phyloP scores from a whole-genome alignment of 768 basidiomycete genomes.

The Auricularia cornea region DNA sequence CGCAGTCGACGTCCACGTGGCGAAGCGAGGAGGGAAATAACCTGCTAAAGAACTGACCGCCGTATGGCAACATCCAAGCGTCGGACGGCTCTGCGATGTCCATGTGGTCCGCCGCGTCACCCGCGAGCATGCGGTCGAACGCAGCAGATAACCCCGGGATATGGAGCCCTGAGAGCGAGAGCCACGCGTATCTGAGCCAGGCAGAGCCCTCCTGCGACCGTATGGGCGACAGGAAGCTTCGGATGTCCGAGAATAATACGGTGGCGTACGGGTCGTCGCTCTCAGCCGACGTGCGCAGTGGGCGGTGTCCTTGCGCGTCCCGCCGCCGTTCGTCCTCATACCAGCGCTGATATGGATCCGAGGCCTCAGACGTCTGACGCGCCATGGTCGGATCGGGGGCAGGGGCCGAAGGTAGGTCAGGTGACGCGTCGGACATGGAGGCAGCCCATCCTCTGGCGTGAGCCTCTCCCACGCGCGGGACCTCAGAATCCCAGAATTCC shows the following conservation, averaged over 20 bases:
- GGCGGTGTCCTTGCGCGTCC: constrained; percentile 38
- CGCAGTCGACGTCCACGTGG: constrained; percentile 22
- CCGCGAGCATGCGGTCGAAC: constrained; percentile 23
- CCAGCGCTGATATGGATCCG: constrained; percentile 66
- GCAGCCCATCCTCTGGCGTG: constrained; percentile 58
- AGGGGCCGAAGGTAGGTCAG: neutral
- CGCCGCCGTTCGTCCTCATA: constrained; percentile 42
- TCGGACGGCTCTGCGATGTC: constrained; percentile 68
- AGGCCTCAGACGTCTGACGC: neutral
- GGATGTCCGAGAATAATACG: constrained; percentile 67
- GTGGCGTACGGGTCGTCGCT: constrained; percentile 58
- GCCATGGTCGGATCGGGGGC: neutral
- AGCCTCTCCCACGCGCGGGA: constrained; percentile 63
- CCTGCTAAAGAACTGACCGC: constrained; percentile 30
- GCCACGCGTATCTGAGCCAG: constrained; percentile 58
- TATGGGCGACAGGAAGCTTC: constrained; percentile 40
- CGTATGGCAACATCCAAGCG: constrained; percentile 11
- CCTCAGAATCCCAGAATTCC: constrained; percentile 80
- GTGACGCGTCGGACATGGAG: constrained; percentile 34
- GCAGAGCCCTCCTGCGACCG: constrained; percentile 28
- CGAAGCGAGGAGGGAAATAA: constrained; percentile 41
- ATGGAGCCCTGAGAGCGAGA: constrained; percentile 62
- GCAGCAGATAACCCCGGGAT: constrained; percentile 51
- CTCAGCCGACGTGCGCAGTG: constrained; percentile 48
- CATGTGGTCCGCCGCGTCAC: constrained; percentile 12